Conservation (phyloP, 2,329 filamentous ascomycete genomes). For the Penicillium occitanis region DNA sequence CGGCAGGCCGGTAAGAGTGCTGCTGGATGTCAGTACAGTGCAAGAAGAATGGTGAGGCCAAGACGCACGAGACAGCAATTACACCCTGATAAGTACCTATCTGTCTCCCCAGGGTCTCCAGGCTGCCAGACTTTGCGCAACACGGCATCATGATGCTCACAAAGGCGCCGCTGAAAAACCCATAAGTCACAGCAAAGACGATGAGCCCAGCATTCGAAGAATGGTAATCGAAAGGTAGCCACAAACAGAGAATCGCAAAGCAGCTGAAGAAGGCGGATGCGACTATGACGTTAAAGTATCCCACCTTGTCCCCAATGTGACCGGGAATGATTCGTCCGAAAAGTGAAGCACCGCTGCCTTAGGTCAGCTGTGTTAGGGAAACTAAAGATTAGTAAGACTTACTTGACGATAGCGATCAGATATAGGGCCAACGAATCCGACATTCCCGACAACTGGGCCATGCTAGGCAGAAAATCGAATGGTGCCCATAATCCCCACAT, state of each 20-base stretch:
- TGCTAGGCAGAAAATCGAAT: slow-evolving; percentile 28
- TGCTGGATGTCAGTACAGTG: not conserved
- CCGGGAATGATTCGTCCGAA: slow-evolving; percentile 30
- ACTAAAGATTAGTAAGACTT: not conserved
- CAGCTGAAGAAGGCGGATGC: slow-evolving; percentile 22
- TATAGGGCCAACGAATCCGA: slow-evolving; percentile 27
- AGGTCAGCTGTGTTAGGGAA: not conserved
- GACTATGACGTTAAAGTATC: slow-evolving; percentile 31
- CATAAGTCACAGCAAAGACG: slow-evolving; percentile 30
- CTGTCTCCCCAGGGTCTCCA: slow-evolving; percentile 36
- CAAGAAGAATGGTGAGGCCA: slow-evolving; percentile 8
- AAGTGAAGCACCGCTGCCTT: slow-evolving; percentile 27
- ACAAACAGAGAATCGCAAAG: slow-evolving; percentile 27
- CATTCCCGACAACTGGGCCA: slow-evolving; percentile 25
- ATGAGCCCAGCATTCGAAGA: slow-evolving; percentile 31
- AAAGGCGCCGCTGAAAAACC: slow-evolving; percentile 31
- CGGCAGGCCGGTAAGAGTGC: slow-evolving; percentile 29
- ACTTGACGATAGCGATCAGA: slow-evolving; percentile 32
- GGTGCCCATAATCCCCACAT: slow-evolving; percentile 31
- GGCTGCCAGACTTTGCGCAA: slow-evolving; percentile 29
- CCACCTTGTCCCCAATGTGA: slow-evolving; percentile 29
- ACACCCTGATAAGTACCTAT: slow-evolving; percentile 34
- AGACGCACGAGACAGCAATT: slow-evolving; percentile 26
- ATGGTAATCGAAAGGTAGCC: slow-evolving; percentile 33
- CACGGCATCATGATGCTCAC: slow-evolving; percentile 34